Base-by-base conservation (phyloP, 495 filamentous ascomycete genomes). In the Penicillium psychrofluorescens region DNA sequence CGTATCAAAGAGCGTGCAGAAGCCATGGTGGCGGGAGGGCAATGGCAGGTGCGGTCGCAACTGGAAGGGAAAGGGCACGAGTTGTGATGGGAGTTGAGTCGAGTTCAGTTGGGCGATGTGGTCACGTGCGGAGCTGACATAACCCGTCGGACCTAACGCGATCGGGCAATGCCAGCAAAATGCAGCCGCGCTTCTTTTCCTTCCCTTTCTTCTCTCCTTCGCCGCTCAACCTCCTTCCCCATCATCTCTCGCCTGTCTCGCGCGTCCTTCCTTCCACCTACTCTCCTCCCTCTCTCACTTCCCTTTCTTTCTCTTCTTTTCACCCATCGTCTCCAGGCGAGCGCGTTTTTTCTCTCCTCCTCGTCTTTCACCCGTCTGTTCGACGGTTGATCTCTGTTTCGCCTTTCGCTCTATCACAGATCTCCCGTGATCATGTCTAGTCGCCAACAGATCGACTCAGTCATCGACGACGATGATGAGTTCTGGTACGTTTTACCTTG, bases 401-500 rank as follows among this genome's bases (percentile, higher is more conserved):
- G 44, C 48, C 46, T 56, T 45, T 51, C 55, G 47, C 45, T 30
- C 54, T 53, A 32, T 55, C 54, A 50, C 58, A 55, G 36, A 28
- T 35, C 46, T 39, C 44, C 35, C 37, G 44, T 53, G 49, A 66
- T 61, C 64, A 76, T 90, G 83, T 77, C 71, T 35, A 69, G 56
- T 63, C 73, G 74, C 53, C 66, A 78, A 66, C 85, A 87, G 53
- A 90, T 95, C 67, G 94, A 99, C 63, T 87, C 84, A 55, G 94
- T 95, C 75, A 88, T 97, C 64, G 94, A 99, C 55, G 94, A 97
- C 56, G 89, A 95, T 52, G 92, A 96, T 59, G 90, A 95, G 56
- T 82, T 78, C 52, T 95, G 88, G 88, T 94, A 75, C 58, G 80
- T 62, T 1, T 1, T 29, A 14, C 8, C 30, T 8, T n/a, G 11